These are phyloP conservation scores for Paraurostyla sp. DNA, from an alignment of 73 alveolate species.

Conservation along the genomic window DNA sequence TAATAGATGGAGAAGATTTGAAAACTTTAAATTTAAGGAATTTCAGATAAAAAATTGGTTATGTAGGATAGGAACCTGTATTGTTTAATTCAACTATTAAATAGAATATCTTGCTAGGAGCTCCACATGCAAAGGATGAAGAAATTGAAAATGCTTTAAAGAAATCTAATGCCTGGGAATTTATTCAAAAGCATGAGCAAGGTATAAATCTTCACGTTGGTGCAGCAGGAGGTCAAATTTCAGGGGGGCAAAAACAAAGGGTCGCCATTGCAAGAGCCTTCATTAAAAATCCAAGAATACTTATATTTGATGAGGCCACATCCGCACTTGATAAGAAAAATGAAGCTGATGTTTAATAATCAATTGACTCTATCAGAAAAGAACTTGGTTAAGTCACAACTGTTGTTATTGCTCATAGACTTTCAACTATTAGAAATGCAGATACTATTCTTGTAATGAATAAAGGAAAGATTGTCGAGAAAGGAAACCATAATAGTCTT, in stretches of 20 bases:
- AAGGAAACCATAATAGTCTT: constrained; percentile 86
- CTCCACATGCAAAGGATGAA: constrained; percentile 75
- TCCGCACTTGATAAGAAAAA: constrained; percentile 66
- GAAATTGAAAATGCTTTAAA: constrained; percentile 74
- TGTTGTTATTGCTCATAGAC: constrained; percentile 87
- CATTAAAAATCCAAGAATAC: constrained; percentile 65
- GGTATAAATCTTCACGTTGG: constrained; percentile 55
- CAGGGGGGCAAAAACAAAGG: constrained; percentile 75
- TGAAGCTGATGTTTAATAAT: constrained; percentile 62
- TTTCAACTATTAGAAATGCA: constrained; percentile 86
- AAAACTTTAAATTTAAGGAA: constrained; percentile 73
- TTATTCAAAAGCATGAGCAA: constrained; percentile 47
- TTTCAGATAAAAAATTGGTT: constrained; percentile 83
- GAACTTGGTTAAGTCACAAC: constrained; percentile 73
- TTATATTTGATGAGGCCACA: constrained; percentile 72
- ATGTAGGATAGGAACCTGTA: constrained; percentile 87
- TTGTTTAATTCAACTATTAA: constrained; percentile 85
- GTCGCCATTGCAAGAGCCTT: constrained; percentile 75
- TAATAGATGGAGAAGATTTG: constrained; percentile 82
- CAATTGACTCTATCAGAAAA: constrained; percentile 60
- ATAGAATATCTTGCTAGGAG: constrained; percentile 84
- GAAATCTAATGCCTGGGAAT: constrained; percentile 70
- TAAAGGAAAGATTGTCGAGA: constrained; percentile 80
- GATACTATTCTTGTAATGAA: constrained; percentile 91
- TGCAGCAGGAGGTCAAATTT: constrained; percentile 59